phyloP scores from a whole-genome alignment of 371 early-diverging fungal species.

The Syncephalastrum sp. region DNA sequence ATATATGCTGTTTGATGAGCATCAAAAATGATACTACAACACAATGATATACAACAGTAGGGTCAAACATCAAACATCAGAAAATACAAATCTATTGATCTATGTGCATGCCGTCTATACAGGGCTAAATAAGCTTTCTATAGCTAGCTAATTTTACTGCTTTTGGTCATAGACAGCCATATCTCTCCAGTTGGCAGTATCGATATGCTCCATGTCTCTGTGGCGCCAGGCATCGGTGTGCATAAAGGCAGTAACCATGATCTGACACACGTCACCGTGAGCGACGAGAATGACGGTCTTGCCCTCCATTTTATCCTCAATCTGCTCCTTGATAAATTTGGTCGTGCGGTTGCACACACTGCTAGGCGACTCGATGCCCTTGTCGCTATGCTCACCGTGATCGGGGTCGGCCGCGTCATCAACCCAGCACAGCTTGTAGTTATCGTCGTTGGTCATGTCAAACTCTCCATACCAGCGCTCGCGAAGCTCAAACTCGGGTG shows the following conservation, averaged over 20 bases:
- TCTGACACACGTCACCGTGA: conserved; percentile 52
- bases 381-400: conserved; percentile 39
- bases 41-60: no score
- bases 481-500: conserved; percentile 27
- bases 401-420: conserved; percentile 37
- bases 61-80: no score
- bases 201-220: conserved; percentile 42
- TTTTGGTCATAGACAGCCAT: conserved; percentile 8
- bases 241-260: conserved; percentile 37
- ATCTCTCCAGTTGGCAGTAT: conserved; percentile 48
- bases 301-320: conserved; percentile 39
- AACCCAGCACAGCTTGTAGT: conserved; percentile 38
- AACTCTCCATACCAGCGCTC: conserved; percentile 45
- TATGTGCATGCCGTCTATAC: no score
- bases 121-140: no score
- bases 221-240: conserved; percentile 42
- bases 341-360: conserved; percentile 41
- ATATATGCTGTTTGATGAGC: no score
- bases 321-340: conserved; percentile 33
- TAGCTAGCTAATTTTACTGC: no score
- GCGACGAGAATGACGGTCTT: conserved; percentile 42
- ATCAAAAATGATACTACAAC: no score
- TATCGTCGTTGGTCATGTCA: conserved; percentile 41
- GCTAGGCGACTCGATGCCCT: conserved; percentile 36
- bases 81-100: no score